Conservation (phyloP, 805 yeast species). For the Sporopachydermia lactativora region DNA sequence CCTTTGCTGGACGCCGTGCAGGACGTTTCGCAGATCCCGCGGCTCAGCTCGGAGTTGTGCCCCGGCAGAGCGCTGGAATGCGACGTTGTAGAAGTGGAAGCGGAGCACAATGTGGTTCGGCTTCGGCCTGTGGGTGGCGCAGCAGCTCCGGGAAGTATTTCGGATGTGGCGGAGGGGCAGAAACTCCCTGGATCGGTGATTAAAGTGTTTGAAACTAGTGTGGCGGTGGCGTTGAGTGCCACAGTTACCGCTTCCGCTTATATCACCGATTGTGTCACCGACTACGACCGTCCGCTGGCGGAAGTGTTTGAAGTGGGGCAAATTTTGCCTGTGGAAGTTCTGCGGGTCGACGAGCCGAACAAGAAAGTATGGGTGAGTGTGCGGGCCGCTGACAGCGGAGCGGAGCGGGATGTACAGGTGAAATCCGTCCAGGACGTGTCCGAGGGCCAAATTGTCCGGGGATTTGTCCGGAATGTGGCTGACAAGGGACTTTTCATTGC, state of each 20-base stretch:
- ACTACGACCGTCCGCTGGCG: constrained; percentile 38
- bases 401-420: constrained; percentile 38
- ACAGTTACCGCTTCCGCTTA: constrained; percentile 48
- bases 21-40: constrained; percentile 29
- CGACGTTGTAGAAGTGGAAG: constrained; percentile 37
- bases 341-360: constrained; percentile 29
- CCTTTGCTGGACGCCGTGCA: constrained; percentile 49
- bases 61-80: constrained; percentile 58
- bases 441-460: constrained; percentile 64
- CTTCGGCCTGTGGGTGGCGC: constrained; percentile 31
- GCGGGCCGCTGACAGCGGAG: constrained; percentile 26
- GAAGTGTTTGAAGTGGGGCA: constrained; percentile 10
- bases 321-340: constrained; percentile 10
- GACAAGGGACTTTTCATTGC: constrained; percentile 57
- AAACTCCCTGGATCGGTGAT: constrained; percentile 48
- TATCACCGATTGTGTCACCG: constrained; percentile 66
- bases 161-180: constrained; percentile 40
- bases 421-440: constrained; percentile 36
- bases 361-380: constrained; percentile 50
- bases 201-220: constrained; percentile 42
- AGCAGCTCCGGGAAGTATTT: constrained; percentile 22
- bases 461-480: constrained; percentile 63
- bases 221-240: constrained; percentile 57
- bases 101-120: constrained; percentile 33
- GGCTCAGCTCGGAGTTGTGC: constrained; percentile 46